These are phyloP conservation scores for Naumovozyma baii DNA, from an alignment of 805 yeast species.

Conservation along the genomic window DNA sequence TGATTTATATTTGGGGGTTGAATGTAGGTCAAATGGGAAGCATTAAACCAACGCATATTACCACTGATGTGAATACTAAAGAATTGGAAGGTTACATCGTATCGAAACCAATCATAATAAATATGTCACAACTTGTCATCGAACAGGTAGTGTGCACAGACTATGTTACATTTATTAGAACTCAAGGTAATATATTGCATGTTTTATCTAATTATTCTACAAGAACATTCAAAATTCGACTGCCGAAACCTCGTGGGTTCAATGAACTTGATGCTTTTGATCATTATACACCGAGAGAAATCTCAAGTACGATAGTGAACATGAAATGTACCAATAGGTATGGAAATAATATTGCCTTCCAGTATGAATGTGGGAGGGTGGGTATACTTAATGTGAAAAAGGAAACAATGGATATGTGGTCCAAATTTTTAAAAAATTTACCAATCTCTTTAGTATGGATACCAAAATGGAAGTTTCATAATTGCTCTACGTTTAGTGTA, in stretches of 20 bases:
- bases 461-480: conserved; percentile 44
- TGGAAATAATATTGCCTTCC: conserved; percentile 38
- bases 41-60: conserved; percentile 30
- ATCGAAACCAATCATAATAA: conserved; percentile 12
- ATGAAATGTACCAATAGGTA: conserved; percentile 25
- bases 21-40: conserved; percentile 75
- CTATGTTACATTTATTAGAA: conserved; percentile 55
- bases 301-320: conserved; percentile 24
- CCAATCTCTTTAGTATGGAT: conserved; percentile 50
- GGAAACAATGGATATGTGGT: conserved; percentile 21
- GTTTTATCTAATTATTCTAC: conserved; percentile 51
- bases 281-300: conserved; percentile 28
- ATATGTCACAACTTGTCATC: conserved; percentile 29
- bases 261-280: conserved; percentile 27
- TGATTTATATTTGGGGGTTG: conserved; percentile 63
- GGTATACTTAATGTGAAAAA: conserved; percentile 25
- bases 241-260: conserved; percentile 20
- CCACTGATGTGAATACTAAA: conserved; percentile 37
- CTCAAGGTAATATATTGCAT: conserved; percentile 50
- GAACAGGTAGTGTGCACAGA: conserved; percentile 57
- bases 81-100: conserved; percentile 33
- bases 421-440: conserved; percentile 33
- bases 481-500: conserved; percentile 49
- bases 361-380: conserved; percentile 54
- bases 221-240: conserved; percentile 38